These are phyloP conservation scores for Ogataea glucozyma DNA, from an alignment of 805 yeast species.

Conservation along the genomic window DNA sequence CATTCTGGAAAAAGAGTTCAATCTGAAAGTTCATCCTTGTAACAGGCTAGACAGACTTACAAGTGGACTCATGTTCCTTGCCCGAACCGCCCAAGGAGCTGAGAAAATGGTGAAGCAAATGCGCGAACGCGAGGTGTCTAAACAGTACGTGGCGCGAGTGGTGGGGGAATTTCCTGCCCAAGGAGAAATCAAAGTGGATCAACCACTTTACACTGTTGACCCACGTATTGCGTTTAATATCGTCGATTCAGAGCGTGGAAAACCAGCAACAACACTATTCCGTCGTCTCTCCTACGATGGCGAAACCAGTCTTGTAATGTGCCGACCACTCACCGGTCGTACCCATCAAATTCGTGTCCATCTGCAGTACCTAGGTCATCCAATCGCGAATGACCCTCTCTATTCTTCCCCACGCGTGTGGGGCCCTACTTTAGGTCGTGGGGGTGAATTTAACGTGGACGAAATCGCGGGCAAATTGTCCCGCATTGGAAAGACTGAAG, in stretches of 20 bases:
- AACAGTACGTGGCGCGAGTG: constrained; percentile 86
- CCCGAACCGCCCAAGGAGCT: constrained; percentile 78
- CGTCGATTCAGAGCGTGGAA: constrained; percentile 54
- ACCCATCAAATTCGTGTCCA: constrained; percentile 96
- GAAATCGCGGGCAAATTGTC: constrained; percentile 53
- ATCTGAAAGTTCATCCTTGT: constrained; percentile 72
- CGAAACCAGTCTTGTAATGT: constrained; percentile 65
- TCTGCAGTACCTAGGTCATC: constrained; percentile 82
- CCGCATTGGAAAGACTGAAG: constrained; percentile 66
- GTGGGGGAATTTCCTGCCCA: constrained; percentile 77
- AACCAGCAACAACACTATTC: constrained; percentile 75
- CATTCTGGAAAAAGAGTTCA: constrained; percentile 70
- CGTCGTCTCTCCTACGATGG: constrained; percentile 68
- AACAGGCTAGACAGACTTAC: constrained; percentile 89
- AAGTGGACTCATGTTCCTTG: constrained; percentile 90
- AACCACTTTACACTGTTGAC: constrained; percentile 68
- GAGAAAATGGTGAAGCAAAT: constrained; percentile 71
- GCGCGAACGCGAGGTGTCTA: constrained; percentile 69
- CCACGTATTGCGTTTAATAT: constrained; percentile 73
- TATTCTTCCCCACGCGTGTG: constrained; percentile 78
- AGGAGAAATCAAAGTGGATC: constrained; percentile 52
- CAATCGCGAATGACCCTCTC: constrained; percentile 91
- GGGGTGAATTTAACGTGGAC: constrained; percentile 46
- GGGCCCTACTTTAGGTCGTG: constrained; percentile 75
- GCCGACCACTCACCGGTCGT: constrained; percentile 88